Base-by-base conservation (phyloP, 805 yeast genomes). In the Isabelozyma rhagii region DNA sequence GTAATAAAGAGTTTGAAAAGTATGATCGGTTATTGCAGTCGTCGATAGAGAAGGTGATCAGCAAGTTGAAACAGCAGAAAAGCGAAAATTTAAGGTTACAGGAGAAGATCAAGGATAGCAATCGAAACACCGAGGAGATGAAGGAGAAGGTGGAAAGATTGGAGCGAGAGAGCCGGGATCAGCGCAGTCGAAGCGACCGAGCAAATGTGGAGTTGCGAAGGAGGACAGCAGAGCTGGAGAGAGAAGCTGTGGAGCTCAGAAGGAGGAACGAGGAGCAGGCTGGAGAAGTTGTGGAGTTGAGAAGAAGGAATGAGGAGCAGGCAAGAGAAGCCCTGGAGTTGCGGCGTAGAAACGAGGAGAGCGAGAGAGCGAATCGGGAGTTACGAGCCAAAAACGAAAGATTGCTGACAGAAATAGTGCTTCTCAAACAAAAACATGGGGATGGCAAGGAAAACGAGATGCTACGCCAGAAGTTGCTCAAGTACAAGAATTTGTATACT, bases 401-500 rank as follows among this genome's bases (percentile, higher is more conserved):
- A 13, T 31, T 31, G 36, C n/a, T 10, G 36, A 13, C 36, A 5
- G 36, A 31, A 31, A 21, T 21, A 4, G 25, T 21, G 25, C 25
- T 21, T 21, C 6, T 21, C 6, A 21, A 21, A 21, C 25, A 21
- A 21, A 21, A 31, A 31, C 36, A 11, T 39, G 18, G 18, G 36
- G 25, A 21, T 6, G 2, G 25, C 25, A 51, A 57, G 38, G 75
- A 70, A 46, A 69, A 66, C 44, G 62, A 54, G 17, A 56, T 71
- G 27, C 56, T 71, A 28, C 57, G 74, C 17, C 60, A 59, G 27
- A 71, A 71, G 50, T 60, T 71, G 45, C 56, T 58, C 43, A 71
- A 71, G 57, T 71, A 71, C 45, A 69, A 68, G 53, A 53, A 50
- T 8, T 57, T 68, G n/a, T 68, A 68, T 47, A 68, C 64, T 8